Conservation (phyloP, 2,329 filamentous ascomycete genomes). For the Colletotrichum sansevieriae region DNA sequence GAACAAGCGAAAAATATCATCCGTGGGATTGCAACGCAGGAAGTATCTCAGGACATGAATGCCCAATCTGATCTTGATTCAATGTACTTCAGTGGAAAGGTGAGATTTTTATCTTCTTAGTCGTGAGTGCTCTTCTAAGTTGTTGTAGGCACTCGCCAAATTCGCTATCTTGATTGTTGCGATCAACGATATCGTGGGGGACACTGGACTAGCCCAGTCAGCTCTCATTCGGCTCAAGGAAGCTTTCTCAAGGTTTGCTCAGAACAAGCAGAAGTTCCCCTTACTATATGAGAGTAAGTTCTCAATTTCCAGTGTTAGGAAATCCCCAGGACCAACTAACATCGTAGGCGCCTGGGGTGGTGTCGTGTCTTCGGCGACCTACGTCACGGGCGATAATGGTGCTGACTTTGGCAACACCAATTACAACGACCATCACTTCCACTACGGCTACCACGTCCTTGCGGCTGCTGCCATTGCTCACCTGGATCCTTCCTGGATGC, state of each 20-base stretch:
- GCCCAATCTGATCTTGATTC: slow-evolving; percentile 81
- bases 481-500: slow-evolving; percentile 81
- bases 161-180: slow-evolving; percentile 79
- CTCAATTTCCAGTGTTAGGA: neutral
- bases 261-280: slow-evolving; percentile 76
- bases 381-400: slow-evolving; percentile 75
- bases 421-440: slow-evolving; percentile 83
- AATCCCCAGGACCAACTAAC: neutral
- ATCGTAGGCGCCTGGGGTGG: slow-evolving; percentile 78
- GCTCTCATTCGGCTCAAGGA: slow-evolving; percentile 73
- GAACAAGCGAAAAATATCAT: slow-evolving; percentile 71
- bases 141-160: slow-evolving; percentile 74
- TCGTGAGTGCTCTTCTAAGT: neutral
- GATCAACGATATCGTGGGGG: slow-evolving; percentile 72
- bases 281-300: slow-evolving; percentile 73
- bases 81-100: slow-evolving; percentile 95
- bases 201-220: slow-evolving; percentile 67
- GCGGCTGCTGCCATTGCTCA: slow-evolving; percentile 85
- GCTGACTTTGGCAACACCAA: slow-evolving; percentile 91
- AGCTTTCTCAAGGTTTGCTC: slow-evolving; percentile 74
- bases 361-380: slow-evolving; percentile 81
- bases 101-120: slow-evolving; percentile 44
- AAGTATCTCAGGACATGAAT: slow-evolving; percentile 83
- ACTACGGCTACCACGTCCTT: slow-evolving; percentile 92
- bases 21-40: slow-evolving; percentile 72